Conservation (phyloP, 345 rosid genomes). For the Stellera chamaejasme region DNA sequence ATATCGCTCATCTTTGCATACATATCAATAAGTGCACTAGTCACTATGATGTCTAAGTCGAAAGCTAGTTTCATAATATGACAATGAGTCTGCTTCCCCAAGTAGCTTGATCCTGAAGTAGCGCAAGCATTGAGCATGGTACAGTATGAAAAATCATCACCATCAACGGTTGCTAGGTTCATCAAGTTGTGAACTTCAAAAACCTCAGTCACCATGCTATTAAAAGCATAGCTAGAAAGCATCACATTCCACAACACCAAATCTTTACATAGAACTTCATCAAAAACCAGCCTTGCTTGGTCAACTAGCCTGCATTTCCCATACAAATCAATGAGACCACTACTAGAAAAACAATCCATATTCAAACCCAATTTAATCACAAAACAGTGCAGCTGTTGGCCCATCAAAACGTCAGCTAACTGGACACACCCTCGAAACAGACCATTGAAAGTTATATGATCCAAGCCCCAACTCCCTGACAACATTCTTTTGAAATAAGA, state of each 20-base stretch:
- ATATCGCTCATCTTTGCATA: constrained; percentile 39
- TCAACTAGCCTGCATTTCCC: constrained; percentile 51
- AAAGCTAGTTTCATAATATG: constrained; percentile 34
- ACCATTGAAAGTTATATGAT: constrained; percentile 43
- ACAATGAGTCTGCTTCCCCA: constrained; percentile 52
- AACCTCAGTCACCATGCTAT: constrained; percentile 36
- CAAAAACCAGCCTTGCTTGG: constrained; percentile 41
- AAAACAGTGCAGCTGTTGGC: constrained; percentile 44
- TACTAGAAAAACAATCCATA: constrained; percentile 27
- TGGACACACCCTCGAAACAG: constrained; percentile 41
- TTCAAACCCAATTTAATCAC: constrained; percentile 44
- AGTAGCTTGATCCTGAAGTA: constrained; percentile 19
- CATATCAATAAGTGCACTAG: constrained; percentile 49
- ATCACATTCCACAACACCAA: constrained; percentile 58
- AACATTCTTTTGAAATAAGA: constrained; percentile 40
- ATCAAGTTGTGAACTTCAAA: constrained; percentile 35
- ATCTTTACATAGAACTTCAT: constrained; percentile 32
- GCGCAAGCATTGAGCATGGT: constrained; percentile 41
- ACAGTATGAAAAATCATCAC: constrained; percentile 54
- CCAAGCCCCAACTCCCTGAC: constrained; percentile 26
- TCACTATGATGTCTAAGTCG: constrained; percentile 42
- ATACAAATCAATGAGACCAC: constrained; percentile 50
- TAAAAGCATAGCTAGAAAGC: constrained; percentile 42
- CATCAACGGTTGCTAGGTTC: constrained; percentile 28
- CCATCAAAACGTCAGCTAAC: constrained; percentile 27